phyloP scores from a whole-genome alignment of 148 eudicot genomes.

The Camellia sinensis region DNA sequence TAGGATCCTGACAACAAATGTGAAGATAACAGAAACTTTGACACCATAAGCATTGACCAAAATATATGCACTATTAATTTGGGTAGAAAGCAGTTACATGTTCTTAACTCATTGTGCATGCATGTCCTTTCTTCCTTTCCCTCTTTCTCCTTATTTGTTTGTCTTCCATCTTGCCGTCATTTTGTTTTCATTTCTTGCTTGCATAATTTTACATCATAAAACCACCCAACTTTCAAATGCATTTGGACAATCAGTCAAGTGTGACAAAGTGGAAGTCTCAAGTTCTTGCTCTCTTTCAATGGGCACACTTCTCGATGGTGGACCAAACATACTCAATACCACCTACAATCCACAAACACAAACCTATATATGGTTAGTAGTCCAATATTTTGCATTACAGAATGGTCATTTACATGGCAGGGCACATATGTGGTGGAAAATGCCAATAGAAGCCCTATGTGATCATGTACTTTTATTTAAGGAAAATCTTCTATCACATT shows the following conservation, averaged over 20 bases:
- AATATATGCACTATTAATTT: neutral
- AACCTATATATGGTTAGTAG: neutral
- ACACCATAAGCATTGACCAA: neutral
- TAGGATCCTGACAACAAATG: neutral
- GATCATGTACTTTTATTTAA: neutral
- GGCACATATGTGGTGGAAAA: neutral
- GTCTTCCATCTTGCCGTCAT: neutral
- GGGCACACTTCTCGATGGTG: slow-evolving; percentile 36
- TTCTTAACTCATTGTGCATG: neutral
- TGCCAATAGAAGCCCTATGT: neutral
- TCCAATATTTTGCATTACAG: neutral
- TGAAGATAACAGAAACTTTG: neutral
- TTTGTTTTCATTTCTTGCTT: neutral
- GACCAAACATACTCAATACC: slow-evolving; percentile 59
- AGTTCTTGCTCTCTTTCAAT: slow-evolving; percentile 11
- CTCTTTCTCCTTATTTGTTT: neutral
- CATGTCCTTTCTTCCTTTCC: neutral
- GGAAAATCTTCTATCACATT: neutral
- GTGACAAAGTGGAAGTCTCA: slow-evolving; percentile 4
- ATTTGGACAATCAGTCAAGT: neutral
- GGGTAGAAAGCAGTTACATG: neutral
- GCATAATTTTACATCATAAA: neutral
- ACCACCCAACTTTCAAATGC: neutral
- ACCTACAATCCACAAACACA: slow-evolving; percentile 54
- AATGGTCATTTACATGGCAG: neutral